Base-by-base conservation (phyloP, 345 rosid genomes). In the Psidium friedrichsthalianum region DNA sequence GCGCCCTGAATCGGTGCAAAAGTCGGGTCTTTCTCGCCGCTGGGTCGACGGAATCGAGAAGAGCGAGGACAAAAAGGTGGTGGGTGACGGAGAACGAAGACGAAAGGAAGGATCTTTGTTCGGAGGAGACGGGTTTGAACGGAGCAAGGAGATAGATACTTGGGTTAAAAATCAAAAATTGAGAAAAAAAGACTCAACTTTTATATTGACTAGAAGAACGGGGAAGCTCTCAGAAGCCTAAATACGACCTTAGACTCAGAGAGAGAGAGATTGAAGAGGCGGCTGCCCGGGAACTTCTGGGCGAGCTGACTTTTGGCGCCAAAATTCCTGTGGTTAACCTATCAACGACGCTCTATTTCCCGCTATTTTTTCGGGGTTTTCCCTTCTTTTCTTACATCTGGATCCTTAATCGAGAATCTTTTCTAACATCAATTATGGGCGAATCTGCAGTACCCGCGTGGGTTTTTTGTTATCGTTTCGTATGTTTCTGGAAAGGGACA, bases 341-440 rank as follows among this genome's bases (percentile, higher is more conserved):
- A 22, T 74, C 91, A 90, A 90, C 92, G 92, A n/a, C n/a, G 92
- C 91, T 90, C 90, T 85, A 83, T 87, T 89, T 90, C 92, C 92
- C 91, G 92, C 92, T 74, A 57, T 57, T 1, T 56, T 85, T 20
- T 54, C 32, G 76, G 32, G 21, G 36, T 6, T 29, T 13, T 20
- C 1, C 5, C 61, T 59, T 83, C 88, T 56, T 52, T n/a, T n/a
- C n/a, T n/a, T n/a, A n/a, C n/a, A n/a, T n/a, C n/a, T n/a, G 78
- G 24, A 36, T 36, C 51, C 76, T 83, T 83, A 22, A 36, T 5
- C 27, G 84, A 55, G 47, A 32, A 32, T 81, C 49, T 40, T 40
- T 83, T 56, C 47, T 6, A 53, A 21, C 47, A 20, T 69, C 80
- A 36, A 69, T 20, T 9, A 32, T 36, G 47, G 80, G 40, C 80